Base-by-base conservation (phyloP, 768 basidiomycete species). In the Podaxis sp. region DNA sequence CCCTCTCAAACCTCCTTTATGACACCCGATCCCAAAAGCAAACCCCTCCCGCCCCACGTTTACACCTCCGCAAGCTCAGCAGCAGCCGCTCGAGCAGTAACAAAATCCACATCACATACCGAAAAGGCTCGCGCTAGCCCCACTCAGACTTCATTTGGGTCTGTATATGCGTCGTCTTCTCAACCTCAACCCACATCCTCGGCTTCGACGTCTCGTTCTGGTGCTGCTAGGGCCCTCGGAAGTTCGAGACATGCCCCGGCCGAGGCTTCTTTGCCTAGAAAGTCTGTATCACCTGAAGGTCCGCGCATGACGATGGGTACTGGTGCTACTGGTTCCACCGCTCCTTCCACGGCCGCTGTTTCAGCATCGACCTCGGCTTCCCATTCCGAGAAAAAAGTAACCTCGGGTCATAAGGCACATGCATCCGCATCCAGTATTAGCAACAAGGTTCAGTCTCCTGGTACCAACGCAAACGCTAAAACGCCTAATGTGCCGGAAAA, bases 21-120 rank as follows among this genome's bases (percentile, higher is more conserved):
- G 27, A 25, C 50, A 13, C 58, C 58, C 24, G 52, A 40, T 13
- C 41, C 22, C n/a, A 53, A 53, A 41, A 13, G 17, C 40, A 62
- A 62, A 33, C 25, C 27, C 9, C 25, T n/a, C 40, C 2, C 33
- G 13, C 29, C 50, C 8, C 49, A 38, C 17, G 11, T 55, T 13
- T 62, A 62, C 37, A 62, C 61, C 19, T 62, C 61, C 2, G 61
- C 61, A 2, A 62, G 61, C 27, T 62, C 54, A 15, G 61, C 36
- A 22, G 61, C 61, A 17, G 61, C 61, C 12, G 61, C 61, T 37
- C 61, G 49, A 36, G 63, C 47, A 36, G 63, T 58, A 15, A 43
- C 63, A 38, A 64, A 58, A 17, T 55, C 27, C 25, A 54, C 50
- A 33, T 43, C 51, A 43, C n/a, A 27, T 24, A 13, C 33, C 40